Percentiles rank a stretch among this genome's conserved stretches.
Evolutionary conservation across 192 early-diverging fungal genomes (phyloP).

Genomic region (Backusella westeae): DNA sequence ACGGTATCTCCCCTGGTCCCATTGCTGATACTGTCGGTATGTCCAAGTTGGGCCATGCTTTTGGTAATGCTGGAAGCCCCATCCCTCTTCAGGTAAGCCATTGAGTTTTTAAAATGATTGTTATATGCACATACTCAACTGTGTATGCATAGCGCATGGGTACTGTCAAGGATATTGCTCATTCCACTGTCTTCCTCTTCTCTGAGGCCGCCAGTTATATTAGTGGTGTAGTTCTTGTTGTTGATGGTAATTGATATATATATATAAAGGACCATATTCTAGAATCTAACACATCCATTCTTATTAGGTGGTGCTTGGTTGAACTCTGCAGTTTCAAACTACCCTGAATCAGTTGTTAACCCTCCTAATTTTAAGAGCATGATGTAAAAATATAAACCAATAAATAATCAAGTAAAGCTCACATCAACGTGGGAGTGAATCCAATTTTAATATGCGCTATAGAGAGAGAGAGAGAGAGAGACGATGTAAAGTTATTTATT

Average conservation of each 20-base stretch:
- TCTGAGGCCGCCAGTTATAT: slow-evolving; percentile 62
- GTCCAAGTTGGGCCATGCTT: not conserved
- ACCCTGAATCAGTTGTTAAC: slow-evolving; percentile 3
- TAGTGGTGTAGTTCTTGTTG: slow-evolving; percentile 45
- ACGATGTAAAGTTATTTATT: not conserved
- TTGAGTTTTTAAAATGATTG: too few relatives aligned
- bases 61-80: not conserved
- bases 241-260: slow-evolving; percentile 26
- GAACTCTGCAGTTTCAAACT: not conserved
- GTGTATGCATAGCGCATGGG: slow-evolving; percentile 34
- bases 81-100: slow-evolving; percentile 26
- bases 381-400: not conserved
- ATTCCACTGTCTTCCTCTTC: slow-evolving; percentile 65
- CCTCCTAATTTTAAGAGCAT: not conserved
- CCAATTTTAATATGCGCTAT: too few relatives aligned
- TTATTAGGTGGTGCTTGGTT: slow-evolving; percentile 9
- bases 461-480: too few relatives aligned
- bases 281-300: not conserved
- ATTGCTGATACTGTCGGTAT: slow-evolving; percentile 21
- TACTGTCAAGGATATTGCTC: slow-evolving; percentile 62
- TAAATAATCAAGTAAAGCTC: too few relatives aligned
- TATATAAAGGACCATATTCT: not conserved
- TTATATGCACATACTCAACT: not conserved
- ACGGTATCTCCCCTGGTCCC: slow-evolving; percentile 14
- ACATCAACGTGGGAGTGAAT: too few relatives aligned